Evolutionary conservation across 2,329 filamentous ascomycete species (phyloP).

Genomic region (Teratosphaeriaceae sp.): DNA sequence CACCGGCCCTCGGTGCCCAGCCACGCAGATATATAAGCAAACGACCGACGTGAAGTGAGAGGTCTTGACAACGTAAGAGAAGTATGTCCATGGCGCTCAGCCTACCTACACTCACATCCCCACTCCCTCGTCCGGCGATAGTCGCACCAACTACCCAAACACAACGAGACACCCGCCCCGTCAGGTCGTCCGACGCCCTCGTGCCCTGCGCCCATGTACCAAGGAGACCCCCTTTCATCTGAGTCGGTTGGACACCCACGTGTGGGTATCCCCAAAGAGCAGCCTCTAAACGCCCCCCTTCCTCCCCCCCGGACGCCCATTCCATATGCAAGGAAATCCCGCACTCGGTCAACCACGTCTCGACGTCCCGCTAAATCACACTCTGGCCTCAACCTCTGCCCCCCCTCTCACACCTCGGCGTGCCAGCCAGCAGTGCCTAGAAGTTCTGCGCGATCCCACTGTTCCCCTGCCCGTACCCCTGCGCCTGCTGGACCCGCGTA

Average conservation of each 20-base stretch:
- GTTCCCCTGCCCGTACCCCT: conserved; percentile 80
- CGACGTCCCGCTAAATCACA: neutral
- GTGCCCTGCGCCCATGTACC: no score
- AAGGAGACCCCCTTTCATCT: no score
- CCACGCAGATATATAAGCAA: no score
- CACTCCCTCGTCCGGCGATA: no score
- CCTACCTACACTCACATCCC: no score
- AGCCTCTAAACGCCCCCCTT: neutral
- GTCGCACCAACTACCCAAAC: no score
- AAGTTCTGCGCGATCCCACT: conserved; percentile 98
- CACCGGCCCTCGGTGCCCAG: no score
- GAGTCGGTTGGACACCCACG: neutral
- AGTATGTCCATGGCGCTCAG: no score
- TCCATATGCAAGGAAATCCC: neutral
- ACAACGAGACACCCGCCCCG: no score
- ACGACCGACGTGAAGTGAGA: no score
- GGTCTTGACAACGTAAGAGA: no score
- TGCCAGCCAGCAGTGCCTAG: conserved; percentile 34
- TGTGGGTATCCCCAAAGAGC: neutral
- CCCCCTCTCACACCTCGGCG: neutral
- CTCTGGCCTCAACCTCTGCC: neutral
- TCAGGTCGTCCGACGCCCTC: no score
- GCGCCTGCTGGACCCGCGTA: conserved; percentile 86
- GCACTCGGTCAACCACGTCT: neutral
- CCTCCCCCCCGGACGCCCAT: neutral